Percentiles rank a stretch among this genome's conserved stretches.
phyloP scores from a whole-genome alignment of 2,329 filamentous ascomycete species.

The Trichophyton equinum region DNA sequence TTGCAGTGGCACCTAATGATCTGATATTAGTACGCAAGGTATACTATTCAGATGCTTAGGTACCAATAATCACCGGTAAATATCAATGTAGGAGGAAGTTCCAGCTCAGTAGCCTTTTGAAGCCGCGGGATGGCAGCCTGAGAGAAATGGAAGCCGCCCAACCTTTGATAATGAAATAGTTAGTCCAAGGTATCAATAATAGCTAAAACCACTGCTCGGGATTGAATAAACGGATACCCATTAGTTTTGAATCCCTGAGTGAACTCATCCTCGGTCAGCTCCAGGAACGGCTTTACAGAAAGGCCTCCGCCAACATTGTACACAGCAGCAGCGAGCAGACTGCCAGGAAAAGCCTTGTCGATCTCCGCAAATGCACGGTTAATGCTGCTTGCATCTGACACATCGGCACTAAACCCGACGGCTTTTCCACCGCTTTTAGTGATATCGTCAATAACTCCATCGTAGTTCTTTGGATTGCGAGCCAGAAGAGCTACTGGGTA shows the following conservation, averaged over 20 bases:
- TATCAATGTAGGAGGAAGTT: slow-evolving; percentile 64
- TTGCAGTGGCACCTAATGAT: slow-evolving; percentile 59
- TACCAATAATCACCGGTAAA: slow-evolving; percentile 44
- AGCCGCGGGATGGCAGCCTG: slow-evolving; percentile 59
- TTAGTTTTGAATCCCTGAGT: slow-evolving; percentile 38
- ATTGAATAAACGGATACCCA: slow-evolving; percentile 25
- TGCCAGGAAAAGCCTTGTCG: slow-evolving; percentile 39
- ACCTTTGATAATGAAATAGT: slow-evolving; percentile 16
- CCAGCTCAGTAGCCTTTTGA: slow-evolving; percentile 43
- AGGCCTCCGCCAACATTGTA: slow-evolving; percentile 50
- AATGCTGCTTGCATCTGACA: slow-evolving; percentile 42
- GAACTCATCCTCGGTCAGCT: slow-evolving; percentile 48
- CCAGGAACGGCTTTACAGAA: slow-evolving; percentile 48
- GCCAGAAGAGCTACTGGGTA: slow-evolving; percentile 51
- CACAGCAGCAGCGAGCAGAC: slow-evolving; percentile 40
- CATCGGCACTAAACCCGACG: slow-evolving; percentile 48
- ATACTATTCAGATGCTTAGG: neutral
- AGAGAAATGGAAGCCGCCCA: slow-evolving; percentile 64
- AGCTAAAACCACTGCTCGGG: slow-evolving; percentile 13
- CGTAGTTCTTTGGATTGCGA: slow-evolving; percentile 45
- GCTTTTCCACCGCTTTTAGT: slow-evolving; percentile 46
- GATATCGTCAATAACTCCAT: slow-evolving; percentile 46
- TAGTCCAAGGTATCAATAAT: neutral
- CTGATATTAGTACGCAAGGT: neutral
- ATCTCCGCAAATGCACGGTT: slow-evolving; percentile 43